Percentiles rank a stretch among this genome's conserved stretches.
phyloP scores from a whole-genome alignment of 1,139 yeast genomes.

The Kurtzmaniella quercitrusa region DNA sequence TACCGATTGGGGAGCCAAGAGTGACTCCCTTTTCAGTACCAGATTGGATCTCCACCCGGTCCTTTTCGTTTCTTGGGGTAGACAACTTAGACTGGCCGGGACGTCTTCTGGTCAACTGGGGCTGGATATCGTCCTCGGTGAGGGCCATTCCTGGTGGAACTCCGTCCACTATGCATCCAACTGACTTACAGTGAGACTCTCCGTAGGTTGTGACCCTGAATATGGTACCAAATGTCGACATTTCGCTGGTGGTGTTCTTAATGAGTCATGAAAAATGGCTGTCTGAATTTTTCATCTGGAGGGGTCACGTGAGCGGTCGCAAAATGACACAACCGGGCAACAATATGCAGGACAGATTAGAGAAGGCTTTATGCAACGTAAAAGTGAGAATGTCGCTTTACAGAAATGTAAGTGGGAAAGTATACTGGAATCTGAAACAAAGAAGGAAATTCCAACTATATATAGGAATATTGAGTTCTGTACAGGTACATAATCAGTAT shows the following conservation, averaged over 20 bases:
- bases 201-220: slow-evolving; percentile 89
- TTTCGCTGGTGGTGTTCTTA: slow-evolving; percentile 8
- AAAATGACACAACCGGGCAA: background rate
- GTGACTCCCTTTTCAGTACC: slow-evolving; percentile 92
- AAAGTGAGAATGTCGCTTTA: no score
- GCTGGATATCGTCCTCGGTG: slow-evolving; percentile 85
- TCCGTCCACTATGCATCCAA: slow-evolving; percentile 97
- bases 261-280: background rate
- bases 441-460: no score
- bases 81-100: slow-evolving; percentile 93
- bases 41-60: slow-evolving; percentile 84
- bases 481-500: no score
- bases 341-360: background rate
- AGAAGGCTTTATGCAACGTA: no score
- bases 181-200: slow-evolving; percentile 97
- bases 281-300: background rate
- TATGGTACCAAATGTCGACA: slow-evolving; percentile 44
- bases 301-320: background rate
- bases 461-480: no score
- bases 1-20: slow-evolving; percentile 92
- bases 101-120: slow-evolving; percentile 92
- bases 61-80: slow-evolving; percentile 95
- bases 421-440: no score
- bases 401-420: no score
- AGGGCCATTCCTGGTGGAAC: slow-evolving; percentile 92